A percentile compares a stretch with the other conserved stretches of the same genome.
phyloP scores from a whole-genome alignment of 1,139 yeast genomes.

The Arxiozyma telluris region DNA sequence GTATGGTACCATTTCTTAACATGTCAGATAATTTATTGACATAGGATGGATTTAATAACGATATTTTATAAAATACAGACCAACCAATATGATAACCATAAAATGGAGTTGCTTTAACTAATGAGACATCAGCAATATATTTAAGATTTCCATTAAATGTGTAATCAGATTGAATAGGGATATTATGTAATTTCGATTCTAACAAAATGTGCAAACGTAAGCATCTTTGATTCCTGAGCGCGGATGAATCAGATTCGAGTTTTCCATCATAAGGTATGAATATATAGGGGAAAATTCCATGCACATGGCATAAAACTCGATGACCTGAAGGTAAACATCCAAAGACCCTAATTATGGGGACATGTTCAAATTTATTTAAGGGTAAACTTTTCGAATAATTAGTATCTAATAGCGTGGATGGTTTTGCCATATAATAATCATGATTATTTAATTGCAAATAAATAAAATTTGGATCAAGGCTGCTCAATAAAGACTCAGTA shows the following conservation, averaged over 20 bases:
- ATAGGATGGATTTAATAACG: slow-evolving; percentile 55
- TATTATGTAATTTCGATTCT: slow-evolving; percentile 15
- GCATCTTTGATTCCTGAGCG: slow-evolving; percentile 24
- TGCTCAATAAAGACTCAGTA: neutral
- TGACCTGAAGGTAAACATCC: slow-evolving; percentile 56
- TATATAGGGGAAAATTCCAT: slow-evolving; percentile 76
- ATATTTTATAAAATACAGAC: slow-evolving; percentile 56
- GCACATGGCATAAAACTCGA: slow-evolving; percentile 59
- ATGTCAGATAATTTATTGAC: slow-evolving; percentile 52
- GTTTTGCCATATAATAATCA: slow-evolving; percentile 54
- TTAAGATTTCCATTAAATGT: slow-evolving; percentile 19
- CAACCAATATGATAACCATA: slow-evolving; percentile 75
- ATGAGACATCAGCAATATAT: slow-evolving; percentile 56
- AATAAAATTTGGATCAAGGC: slow-evolving; percentile 9
- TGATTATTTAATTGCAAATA: slow-evolving; percentile 35
- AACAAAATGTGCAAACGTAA: slow-evolving; percentile 24
- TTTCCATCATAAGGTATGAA: slow-evolving; percentile 50
- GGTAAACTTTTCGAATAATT: slow-evolving; percentile 23
- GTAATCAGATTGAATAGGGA: slow-evolving; percentile 5
- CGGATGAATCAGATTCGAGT: slow-evolving; percentile 19
- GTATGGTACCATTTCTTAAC: slow-evolving; percentile 40
- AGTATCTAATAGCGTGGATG: slow-evolving; percentile 36
- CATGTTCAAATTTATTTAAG: slow-evolving; percentile 37
- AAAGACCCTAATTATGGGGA: slow-evolving; percentile 70
- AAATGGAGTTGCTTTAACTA: slow-evolving; percentile 71